Conservation (phyloP, 495 filamentous ascomycete species). For the Annulohypoxylon bovei region DNA sequence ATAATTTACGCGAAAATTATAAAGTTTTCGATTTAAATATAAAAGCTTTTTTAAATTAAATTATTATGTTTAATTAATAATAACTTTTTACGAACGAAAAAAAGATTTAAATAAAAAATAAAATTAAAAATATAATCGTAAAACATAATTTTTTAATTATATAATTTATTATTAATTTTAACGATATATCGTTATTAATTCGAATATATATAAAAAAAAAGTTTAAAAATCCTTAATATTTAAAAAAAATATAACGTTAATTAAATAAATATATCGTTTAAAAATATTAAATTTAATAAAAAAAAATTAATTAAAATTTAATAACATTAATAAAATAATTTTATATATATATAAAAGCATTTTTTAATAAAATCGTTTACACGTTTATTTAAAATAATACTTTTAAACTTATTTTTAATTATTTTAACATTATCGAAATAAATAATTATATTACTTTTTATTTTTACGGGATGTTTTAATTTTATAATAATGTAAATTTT, state of each 20-base stretch:
- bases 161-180: slow-evolving; percentile 1
- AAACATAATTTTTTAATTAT: background rate
- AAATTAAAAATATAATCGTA: background rate
- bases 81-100: background rate
- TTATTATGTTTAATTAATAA: background rate
- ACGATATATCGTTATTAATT: background rate
- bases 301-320: background rate
- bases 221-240: background rate
- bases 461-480: background rate
- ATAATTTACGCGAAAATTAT: background rate
- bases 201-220: background rate
- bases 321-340: background rate
- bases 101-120: background rate
- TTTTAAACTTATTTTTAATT: background rate
- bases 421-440: background rate
- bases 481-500: background rate
- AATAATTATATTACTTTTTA: background rate
- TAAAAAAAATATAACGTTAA: background rate
- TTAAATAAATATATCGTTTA: background rate
- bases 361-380: background rate
- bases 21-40: background rate
- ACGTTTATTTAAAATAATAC: background rate
- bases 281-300: background rate
- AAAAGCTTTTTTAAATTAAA: background rate
- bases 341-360: background rate